Evolutionary conservation across 1,284 basidiomycete species (phyloP).

Genomic region (Anthracocystis walkeri): DNA sequence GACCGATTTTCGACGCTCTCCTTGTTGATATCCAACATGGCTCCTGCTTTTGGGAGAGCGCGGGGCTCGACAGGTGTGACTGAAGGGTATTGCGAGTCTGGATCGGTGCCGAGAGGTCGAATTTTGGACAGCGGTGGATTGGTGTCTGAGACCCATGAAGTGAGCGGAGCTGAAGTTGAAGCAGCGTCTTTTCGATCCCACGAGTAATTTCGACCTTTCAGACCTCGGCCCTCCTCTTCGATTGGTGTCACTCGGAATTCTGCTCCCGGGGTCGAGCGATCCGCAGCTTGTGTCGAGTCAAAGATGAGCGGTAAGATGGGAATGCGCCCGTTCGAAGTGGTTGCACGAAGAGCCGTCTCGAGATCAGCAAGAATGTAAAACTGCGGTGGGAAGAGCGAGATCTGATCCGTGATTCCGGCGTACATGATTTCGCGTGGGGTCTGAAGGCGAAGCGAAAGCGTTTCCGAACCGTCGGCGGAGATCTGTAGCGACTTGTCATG

Average conservation of each 20-base stretch:
- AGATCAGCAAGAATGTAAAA: conserved; percentile 63
- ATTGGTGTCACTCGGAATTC: conserved; percentile 51
- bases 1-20: conserved; percentile 28
- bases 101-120: conserved; percentile 25
- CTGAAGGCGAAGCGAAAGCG: conserved; percentile 48
- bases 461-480: conserved; percentile 60
- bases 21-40: conserved; percentile 38
- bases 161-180: conserved; percentile 12
- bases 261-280: conserved; percentile 25
- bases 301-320: conserved; percentile 54
- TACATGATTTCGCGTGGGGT: conserved; percentile 52
- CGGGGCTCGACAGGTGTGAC: conserved; percentile 58
- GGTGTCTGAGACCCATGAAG: conserved; percentile 41
- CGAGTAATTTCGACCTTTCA: conserved; percentile 49
- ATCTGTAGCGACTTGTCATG: conserved; percentile 38
- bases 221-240: conserved; percentile 56
- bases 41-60: conserved; percentile 44
- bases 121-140: conserved; percentile 40
- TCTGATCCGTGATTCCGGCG: conserved; percentile 53
- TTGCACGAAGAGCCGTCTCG: conserved; percentile 36
- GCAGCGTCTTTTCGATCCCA: conserved; percentile 52
- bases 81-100: conserved; percentile 24
- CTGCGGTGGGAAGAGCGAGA: conserved; percentile 62
- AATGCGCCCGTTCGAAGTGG: conserved; percentile 4
- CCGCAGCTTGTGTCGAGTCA: conserved; percentile 23